Evolutionary conservation across 1,284 basidiomycete species (phyloP).

Genomic region (Ceratobasidium sp.): DNA sequence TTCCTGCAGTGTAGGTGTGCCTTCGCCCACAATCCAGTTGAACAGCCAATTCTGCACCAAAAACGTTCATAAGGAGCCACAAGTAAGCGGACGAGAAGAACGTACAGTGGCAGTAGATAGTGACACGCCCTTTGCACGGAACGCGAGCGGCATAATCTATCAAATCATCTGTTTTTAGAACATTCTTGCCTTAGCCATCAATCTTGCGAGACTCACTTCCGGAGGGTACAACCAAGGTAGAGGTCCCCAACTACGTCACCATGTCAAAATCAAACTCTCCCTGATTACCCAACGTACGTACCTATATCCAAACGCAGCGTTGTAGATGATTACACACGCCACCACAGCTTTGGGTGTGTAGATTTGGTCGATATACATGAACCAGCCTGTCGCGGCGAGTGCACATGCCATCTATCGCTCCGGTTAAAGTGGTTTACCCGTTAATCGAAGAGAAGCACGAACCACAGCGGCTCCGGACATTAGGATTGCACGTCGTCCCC

Average conservation of each 20-base stretch:
- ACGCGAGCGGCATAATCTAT: conserved; percentile 89
- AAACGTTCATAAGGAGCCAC: background rate
- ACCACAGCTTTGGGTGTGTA: conserved; percentile 90
- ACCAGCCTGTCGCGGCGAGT: conserved; percentile 83
- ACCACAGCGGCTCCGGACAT: conserved; percentile 90
- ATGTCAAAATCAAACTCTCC: conserved; percentile 21
- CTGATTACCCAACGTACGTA: conserved; percentile 43
- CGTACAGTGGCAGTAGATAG: conserved; percentile 80
- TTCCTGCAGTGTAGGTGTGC: conserved; percentile 89
- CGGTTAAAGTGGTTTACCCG: background rate
- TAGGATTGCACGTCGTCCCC: conserved; percentile 89
- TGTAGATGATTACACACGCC: conserved; percentile 90
- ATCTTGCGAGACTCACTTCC: conserved; percentile 58
- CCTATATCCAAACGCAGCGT: conserved; percentile 91
- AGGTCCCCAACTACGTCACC: conserved; percentile 67
- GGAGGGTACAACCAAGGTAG: conserved; percentile 90
- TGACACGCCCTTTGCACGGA: conserved; percentile 94
- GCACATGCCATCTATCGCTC: conserved; percentile 72
- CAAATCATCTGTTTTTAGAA: too few relatives aligned
- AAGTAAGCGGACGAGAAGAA: conserved; percentile 40
- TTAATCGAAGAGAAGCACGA: conserved; percentile 48
- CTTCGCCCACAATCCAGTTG: conserved; percentile 89
- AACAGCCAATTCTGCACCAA: conserved; percentile 76
- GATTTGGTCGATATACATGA: conserved; percentile 91
- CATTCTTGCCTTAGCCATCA: too few relatives aligned